Percentiles rank a stretch among this genome's conserved stretches.
These are phyloP conservation scores for Leccinum obscurum DNA, from an alignment of 768 basidiomycete genomes.

Conservation along the genomic window DNA sequence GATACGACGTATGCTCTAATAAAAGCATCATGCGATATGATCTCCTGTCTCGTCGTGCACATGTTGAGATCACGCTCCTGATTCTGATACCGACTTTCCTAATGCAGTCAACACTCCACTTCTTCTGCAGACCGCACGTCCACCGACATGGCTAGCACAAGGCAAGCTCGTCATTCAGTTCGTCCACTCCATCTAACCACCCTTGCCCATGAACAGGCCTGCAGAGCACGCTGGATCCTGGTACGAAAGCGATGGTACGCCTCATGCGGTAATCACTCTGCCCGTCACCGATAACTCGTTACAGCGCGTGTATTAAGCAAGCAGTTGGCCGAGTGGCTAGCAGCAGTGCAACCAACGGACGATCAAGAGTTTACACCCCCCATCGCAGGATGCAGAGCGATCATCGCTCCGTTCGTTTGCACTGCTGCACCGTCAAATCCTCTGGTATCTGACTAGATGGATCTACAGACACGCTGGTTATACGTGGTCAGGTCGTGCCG, in stretches of 20 bases:
- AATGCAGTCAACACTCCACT: conserved; percentile 24
- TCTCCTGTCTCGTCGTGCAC: neutral
- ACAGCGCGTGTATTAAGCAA: conserved; percentile 56
- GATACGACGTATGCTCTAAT: conserved; percentile 51
- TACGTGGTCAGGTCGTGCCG: conserved; percentile 88
- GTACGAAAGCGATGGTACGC: conserved; percentile 74
- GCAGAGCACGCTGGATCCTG: conserved; percentile 90
- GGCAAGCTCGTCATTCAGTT: conserved; percentile 20
- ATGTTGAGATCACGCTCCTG: neutral
- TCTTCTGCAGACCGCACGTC: conserved; percentile 18
- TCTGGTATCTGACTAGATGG: conserved; percentile 8
- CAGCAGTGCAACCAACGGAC: conserved; percentile 48
- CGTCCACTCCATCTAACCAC: neutral
- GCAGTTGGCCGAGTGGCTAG: conserved; percentile 67
- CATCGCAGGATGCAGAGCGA: conserved; percentile 71
- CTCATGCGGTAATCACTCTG: conserved; percentile 13
- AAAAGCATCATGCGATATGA: conserved; percentile 18
- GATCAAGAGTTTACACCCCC: conserved; percentile 60
- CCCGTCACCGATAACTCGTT: conserved; percentile 14
- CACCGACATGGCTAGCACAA: conserved; percentile 27
- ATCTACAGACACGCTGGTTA: conserved; percentile 88
- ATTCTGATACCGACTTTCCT: conserved; percentile 17
- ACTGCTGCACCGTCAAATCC: neutral
- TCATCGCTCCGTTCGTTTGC: conserved; percentile 87
- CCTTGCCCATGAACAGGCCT: conserved; percentile 34